phyloP scores from a whole-genome alignment of 495 filamentous ascomycete species.

The Aspergillus leporis region DNA sequence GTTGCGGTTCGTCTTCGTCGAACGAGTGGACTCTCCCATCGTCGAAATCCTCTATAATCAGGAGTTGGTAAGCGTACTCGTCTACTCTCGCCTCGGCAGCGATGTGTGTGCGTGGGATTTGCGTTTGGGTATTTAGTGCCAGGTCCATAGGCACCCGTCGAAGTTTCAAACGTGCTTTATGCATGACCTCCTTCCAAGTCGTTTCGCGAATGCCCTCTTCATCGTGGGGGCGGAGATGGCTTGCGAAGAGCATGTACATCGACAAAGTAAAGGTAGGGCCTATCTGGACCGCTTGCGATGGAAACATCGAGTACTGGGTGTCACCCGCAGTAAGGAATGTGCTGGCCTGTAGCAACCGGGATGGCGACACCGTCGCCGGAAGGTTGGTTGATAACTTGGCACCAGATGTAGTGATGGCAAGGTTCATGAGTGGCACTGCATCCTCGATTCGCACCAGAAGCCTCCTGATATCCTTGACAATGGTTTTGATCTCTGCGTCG shows the following conservation, averaged over 20 bases:
- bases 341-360: slow-evolving; percentile 88
- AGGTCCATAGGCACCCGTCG: slow-evolving; percentile 55
- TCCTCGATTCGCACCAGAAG: slow-evolving; percentile 83
- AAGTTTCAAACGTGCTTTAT: slow-evolving; percentile 87
- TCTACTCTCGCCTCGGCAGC: slow-evolving; percentile 53
- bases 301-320: slow-evolving; percentile 70
- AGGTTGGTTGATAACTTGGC: slow-evolving; percentile 78
- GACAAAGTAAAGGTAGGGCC: slow-evolving; percentile 87
- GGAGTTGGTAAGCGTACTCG: slow-evolving; percentile 86
- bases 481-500: slow-evolving; percentile 63
- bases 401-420: slow-evolving; percentile 95
- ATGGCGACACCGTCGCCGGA: slow-evolving; percentile 83
- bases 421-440: slow-evolving; percentile 87
- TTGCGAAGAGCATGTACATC: slow-evolving; percentile 93
- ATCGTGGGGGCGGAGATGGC: slow-evolving; percentile 68
- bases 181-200: slow-evolving; percentile 97
- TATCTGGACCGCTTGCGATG: slow-evolving; percentile 70
- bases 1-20: slow-evolving; percentile 63
- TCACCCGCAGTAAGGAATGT: slow-evolving; percentile 89
- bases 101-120: slow-evolving; percentile 32
- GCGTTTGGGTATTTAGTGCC: slow-evolving; percentile 25
- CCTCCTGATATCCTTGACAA: slow-evolving; percentile 73
- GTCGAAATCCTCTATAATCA: slow-evolving; percentile 89
- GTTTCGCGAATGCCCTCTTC: slow-evolving; percentile 68
- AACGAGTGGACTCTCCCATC: slow-evolving; percentile 85